These are phyloP conservation scores for Periconia sp. DNA, from an alignment of 2,329 filamentous ascomycete species.

Conservation along the genomic window DNA sequence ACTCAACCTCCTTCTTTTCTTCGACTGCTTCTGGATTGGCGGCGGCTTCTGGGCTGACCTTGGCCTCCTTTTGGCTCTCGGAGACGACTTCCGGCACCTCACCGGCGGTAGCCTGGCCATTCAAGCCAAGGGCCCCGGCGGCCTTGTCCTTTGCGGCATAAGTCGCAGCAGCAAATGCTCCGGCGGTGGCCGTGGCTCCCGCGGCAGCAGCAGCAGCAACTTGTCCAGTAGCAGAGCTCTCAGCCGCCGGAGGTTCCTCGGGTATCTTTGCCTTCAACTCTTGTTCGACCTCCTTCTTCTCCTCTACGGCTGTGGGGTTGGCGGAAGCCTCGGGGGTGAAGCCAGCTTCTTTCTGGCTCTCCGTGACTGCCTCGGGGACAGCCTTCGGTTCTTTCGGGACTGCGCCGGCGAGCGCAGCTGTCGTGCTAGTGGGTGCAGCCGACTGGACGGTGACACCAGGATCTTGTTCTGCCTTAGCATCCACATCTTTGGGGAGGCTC, in stretches of 20 bases:
- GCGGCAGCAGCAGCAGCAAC: constrained; percentile 48
- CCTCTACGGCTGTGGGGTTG: constrained; percentile 67
- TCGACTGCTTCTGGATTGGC: constrained; percentile 67
- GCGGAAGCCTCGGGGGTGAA: constrained; percentile 72
- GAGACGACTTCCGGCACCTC: constrained; percentile 66
- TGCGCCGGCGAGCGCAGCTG: constrained; percentile 52
- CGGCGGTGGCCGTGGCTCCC: constrained; percentile 48
- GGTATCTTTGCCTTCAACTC: constrained; percentile 73
- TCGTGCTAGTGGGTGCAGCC: constrained; percentile 52
- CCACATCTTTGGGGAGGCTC: constrained; percentile 71
- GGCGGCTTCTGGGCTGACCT: constrained; percentile 69
- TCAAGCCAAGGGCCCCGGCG: constrained; percentile 48
- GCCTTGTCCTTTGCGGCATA: constrained; percentile 43
- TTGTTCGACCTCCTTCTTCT: constrained; percentile 74
- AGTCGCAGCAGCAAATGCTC: constrained; percentile 43
- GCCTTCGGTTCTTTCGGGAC: constrained; percentile 52
- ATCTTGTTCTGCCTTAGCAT: constrained; percentile 46
- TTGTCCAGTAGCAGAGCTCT: constrained; percentile 52
- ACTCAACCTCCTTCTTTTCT: constrained; percentile 72
- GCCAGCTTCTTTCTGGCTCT: constrained; percentile 72
- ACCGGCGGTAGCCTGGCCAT: constrained; percentile 47
- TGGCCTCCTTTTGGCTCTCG: constrained; percentile 72
- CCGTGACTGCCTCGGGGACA: constrained; percentile 68
- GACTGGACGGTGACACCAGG: constrained; percentile 51
- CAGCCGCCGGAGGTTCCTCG: constrained; percentile 59